These are phyloP conservation scores for Carpinus fangiana DNA, from an alignment of 306 rosid species.

Conservation along the genomic window DNA sequence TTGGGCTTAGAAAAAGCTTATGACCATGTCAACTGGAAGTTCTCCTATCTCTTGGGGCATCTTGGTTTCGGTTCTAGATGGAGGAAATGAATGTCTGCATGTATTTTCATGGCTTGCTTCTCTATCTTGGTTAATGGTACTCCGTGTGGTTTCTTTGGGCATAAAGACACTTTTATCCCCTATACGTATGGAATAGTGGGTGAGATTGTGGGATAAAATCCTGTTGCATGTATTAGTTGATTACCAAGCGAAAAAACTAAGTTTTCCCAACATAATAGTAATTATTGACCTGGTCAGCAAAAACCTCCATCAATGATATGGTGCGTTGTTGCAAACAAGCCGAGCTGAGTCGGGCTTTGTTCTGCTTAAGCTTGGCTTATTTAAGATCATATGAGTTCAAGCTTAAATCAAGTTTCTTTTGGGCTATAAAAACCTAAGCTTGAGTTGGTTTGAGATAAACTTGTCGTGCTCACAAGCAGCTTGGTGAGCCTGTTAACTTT, in stretches of 20 bases:
- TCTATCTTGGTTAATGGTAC: no score
- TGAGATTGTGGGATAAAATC: not conserved
- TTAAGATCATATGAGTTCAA: not conserved
- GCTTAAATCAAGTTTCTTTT: constrained; percentile 1
- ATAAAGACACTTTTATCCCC: not conserved
- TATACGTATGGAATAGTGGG: not conserved
- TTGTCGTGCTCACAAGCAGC: not conserved
- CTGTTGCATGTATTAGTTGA: not conserved
- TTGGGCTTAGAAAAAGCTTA: no score
- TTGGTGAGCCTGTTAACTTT: not conserved
- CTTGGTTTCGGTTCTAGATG: no score
- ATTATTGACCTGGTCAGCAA: not conserved
- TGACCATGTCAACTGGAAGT: no score
- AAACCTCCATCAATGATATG: not conserved
- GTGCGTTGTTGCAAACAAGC: not conserved
- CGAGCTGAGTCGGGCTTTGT: not conserved
- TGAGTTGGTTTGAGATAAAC: not conserved
- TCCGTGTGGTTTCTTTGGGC: no score
- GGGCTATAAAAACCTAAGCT: not conserved
- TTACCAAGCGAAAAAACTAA: not conserved
- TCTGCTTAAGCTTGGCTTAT: not conserved
- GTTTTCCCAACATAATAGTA: not conserved
- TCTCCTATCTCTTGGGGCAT: no score
- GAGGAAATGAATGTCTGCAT: no score
- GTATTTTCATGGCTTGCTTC: no score